These are phyloP conservation scores for Nigrospora sphaerica DNA, from an alignment of 2,329 filamentous ascomycete genomes.

Conservation along the genomic window DNA sequence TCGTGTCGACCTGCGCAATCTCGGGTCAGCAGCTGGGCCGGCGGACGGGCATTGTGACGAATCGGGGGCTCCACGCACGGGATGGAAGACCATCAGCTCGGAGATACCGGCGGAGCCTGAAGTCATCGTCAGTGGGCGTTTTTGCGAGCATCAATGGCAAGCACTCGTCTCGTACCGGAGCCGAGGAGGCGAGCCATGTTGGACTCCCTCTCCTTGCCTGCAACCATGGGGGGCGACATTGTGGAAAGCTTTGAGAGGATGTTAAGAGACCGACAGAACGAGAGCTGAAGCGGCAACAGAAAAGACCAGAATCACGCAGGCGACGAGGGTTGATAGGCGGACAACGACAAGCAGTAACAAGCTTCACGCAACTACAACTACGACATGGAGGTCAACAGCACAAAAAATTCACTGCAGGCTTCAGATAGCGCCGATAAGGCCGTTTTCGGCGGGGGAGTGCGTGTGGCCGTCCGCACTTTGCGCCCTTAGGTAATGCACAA, in stretches of 20 bases:
- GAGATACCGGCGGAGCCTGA: constrained; percentile 54
- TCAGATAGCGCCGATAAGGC: no score
- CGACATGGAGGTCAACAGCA: no score
- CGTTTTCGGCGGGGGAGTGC: no score
- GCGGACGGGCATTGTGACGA: constrained; percentile 6
- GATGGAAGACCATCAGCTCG: constrained; percentile 67
- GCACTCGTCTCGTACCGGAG: constrained; percentile 57
- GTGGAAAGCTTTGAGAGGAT: constrained; percentile 8
- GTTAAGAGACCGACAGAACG: no score
- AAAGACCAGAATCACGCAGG: no score
- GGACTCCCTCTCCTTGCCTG: constrained; percentile 68
- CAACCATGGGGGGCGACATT: constrained; percentile 57
- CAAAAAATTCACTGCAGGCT: no score
- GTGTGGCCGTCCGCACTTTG: no score
- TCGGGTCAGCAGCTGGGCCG: constrained; percentile 13
- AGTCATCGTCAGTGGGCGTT: neutral
- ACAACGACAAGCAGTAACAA: no score
- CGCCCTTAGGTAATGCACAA: no score
- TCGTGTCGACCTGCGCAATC: constrained; percentile 75
- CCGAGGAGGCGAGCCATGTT: constrained; percentile 81
- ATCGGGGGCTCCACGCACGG: constrained; percentile 33
- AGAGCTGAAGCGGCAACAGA: no score
- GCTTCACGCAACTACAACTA: no score
- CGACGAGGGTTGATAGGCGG: no score
- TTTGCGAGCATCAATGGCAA: neutral